phyloP scores from a whole-genome alignment of 371 early-diverging fungal genomes.

The Choanephora cucurbitarum region DNA sequence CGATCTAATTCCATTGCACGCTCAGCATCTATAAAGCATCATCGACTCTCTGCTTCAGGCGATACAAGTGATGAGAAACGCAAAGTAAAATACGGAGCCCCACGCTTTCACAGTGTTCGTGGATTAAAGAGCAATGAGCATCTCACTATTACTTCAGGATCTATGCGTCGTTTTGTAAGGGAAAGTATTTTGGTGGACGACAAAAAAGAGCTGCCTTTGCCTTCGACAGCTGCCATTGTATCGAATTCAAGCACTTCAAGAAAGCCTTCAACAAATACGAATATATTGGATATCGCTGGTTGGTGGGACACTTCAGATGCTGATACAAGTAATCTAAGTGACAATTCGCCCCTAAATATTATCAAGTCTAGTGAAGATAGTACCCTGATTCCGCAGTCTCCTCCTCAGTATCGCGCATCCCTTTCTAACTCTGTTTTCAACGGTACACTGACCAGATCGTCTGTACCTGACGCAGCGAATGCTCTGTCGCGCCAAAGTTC shows the following conservation, averaged over 20 bases:
- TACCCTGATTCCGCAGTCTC: background rate
- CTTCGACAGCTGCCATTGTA: conserved; percentile 8
- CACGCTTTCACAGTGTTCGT: conserved; percentile 17
- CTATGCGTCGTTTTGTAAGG: conserved; percentile 38
- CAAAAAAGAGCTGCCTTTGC: conserved; percentile 4
- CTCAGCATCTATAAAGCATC: conserved; percentile 5
- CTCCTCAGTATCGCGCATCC: conserved; percentile 27
- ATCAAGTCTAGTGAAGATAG: conserved; percentile 9
- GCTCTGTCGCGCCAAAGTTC: conserved; percentile 15
- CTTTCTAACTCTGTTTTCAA: conserved; percentile 20
- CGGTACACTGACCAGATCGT: conserved; percentile 17
- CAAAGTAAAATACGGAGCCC: conserved; percentile 10
- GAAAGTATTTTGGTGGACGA: conserved; percentile 30
- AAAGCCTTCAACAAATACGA: conserved; percentile 6
- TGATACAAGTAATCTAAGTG: background rate
- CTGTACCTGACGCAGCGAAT: background rate
- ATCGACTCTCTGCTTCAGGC: conserved; percentile 23
- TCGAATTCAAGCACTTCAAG: background rate
- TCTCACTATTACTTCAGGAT: conserved; percentile 36
- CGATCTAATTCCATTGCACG: too few species aligned
- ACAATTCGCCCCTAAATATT: conserved; percentile 9
- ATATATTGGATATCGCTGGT: conserved; percentile 18
- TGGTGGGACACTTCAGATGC: conserved; percentile 20
- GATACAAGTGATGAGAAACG: conserved; percentile 17
- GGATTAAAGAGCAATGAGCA: conserved; percentile 14